Base-by-base conservation (phyloP, 176 grass and related monocot genomes). In the Aechmea fasciata region DNA sequence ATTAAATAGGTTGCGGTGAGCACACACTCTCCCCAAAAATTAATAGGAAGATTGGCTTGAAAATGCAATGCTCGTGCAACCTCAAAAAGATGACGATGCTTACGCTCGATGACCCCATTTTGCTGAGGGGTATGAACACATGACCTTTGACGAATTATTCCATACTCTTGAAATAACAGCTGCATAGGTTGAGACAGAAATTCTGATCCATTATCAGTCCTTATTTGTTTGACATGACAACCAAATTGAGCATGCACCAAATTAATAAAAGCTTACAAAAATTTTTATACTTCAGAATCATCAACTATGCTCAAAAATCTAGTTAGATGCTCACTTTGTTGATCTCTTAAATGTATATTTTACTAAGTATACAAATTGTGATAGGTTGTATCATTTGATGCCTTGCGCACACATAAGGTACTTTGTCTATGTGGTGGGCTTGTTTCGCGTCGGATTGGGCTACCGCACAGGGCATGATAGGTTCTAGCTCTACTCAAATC, bases 21-120 rank as follows among this genome's bases (percentile, higher is more conserved):
- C 10, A 79, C 10, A 7, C 52, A 71, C 15, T 79, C 28, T 13
- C 53, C 68, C 54, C 54, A 71, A 71, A 79, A 71, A 29, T 64
- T 49, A 0, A 11, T 50, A 6, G 47, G 53, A 26, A 65, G 50
- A 6, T 11, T 13, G 10, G 66, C 13, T 51, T 79, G 28, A 33
- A 79, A 71, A 9, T 2, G 11, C 3, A 79, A 12, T 28, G 52
- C 53, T n/a, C 11, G 14, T 24, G 76, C 18, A 6, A 71, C 20
- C 13, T 79, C 52, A 65, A 79, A 17, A 28, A 79, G 10, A 47
- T 64, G 41, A 1, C 25, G 13, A 12, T 79, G 67, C 20, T 65
- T 79, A 26, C 0, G 25, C 25, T 1, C 25, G 25, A 79, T 68
- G 15, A 51, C 9, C 11, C 67, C 52, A 47, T 73, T 73, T 62